Conservation (phyloP, 345 rosid genomes). For the Limnanthes douglasii region DNA sequence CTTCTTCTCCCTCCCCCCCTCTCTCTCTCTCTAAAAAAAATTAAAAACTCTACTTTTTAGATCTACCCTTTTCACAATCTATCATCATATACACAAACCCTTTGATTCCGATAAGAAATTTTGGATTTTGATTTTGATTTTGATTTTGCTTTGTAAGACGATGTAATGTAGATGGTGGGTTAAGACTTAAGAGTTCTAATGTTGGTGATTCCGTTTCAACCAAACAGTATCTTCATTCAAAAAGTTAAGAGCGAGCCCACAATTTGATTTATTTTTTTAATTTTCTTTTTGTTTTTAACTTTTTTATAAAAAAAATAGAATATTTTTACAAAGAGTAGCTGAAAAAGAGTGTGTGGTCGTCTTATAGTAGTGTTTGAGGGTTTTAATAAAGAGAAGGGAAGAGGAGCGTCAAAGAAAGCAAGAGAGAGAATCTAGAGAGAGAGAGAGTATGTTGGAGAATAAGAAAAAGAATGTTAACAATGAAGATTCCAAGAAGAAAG, state of each 20-base stretch:
- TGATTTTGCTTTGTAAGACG: too few relatives aligned
- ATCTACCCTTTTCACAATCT: constrained; percentile 8
- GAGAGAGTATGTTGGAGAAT: constrained; percentile 28
- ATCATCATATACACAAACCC: background rate
- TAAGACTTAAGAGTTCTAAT: constrained; percentile 31
- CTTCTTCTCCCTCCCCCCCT: background rate
- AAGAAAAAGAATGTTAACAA: constrained; percentile 25
- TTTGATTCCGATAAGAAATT: too few relatives aligned
- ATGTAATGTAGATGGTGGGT: too few relatives aligned
- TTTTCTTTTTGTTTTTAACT: background rate
- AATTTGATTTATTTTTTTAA: too few relatives aligned
- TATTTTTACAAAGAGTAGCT: constrained; percentile 9
- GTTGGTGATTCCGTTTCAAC: constrained; percentile 27
- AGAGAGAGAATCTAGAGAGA: constrained; percentile 10
- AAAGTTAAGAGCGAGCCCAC: too few relatives aligned
- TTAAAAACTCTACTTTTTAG: constrained; percentile 5
- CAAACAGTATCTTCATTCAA: constrained; percentile 24
- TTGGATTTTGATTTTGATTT: constrained; percentile 4
- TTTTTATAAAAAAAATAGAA: constrained; percentile 9
- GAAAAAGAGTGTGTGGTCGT: constrained; percentile 21
- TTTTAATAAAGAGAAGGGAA: constrained; percentile 39
- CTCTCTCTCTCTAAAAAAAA: background rate
- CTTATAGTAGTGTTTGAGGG: constrained; percentile 31
- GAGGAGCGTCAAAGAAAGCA: constrained; percentile 37
- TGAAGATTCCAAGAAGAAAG: constrained; percentile 83